These are phyloP conservation scores for Claviceps fusiformis DNA, from an alignment of 2,329 filamentous ascomycete genomes.

Conservation along the genomic window DNA sequence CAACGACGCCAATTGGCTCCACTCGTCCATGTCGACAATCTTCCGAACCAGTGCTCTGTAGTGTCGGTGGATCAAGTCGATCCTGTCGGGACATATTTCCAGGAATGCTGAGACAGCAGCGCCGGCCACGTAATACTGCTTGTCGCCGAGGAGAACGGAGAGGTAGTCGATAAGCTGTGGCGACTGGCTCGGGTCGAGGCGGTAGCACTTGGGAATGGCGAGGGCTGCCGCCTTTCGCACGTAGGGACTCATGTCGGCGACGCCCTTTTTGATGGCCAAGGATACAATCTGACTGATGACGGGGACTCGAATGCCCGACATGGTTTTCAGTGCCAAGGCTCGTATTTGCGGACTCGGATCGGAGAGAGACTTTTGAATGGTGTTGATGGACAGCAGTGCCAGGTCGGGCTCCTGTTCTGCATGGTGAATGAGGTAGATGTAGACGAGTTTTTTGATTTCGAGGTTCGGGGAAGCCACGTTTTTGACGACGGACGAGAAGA, in stretches of 20 bases:
- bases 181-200: slow-evolving; percentile 71
- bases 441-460: slow-evolving; percentile 95
- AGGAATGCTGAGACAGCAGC: slow-evolving; percentile 82
- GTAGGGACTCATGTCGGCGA: slow-evolving; percentile 84
- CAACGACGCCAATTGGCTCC: slow-evolving; percentile 79
- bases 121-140: slow-evolving; percentile 92
- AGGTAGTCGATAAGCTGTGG: slow-evolving; percentile 79
- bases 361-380: slow-evolving; percentile 93
- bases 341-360: slow-evolving; percentile 84
- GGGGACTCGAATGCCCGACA: slow-evolving; percentile 93
- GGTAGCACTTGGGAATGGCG: slow-evolving; percentile 91
- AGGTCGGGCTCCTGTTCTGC: slow-evolving; percentile 94
- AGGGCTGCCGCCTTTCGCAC: slow-evolving; percentile 87
- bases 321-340: slow-evolving; percentile 84
- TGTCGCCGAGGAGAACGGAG: slow-evolving; percentile 66
- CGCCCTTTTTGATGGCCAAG: slow-evolving; percentile 86
- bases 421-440: slow-evolving; percentile 95
- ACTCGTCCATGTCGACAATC: slow-evolving; percentile 97
- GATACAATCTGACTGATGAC: slow-evolving; percentile 97
- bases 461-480: slow-evolving; percentile 90
- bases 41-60: slow-evolving; percentile 79
- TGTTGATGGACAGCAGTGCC: slow-evolving; percentile 91
- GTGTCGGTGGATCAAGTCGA: slow-evolving; percentile 82
- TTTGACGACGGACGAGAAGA: slow-evolving; percentile 97
- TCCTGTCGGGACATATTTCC: slow-evolving; percentile 74